A percentile compares a stretch with the other conserved stretches of the same genome.
Conservation (phyloP, 805 yeast genomes). For the Scheffersomyces amazonensis region DNA sequence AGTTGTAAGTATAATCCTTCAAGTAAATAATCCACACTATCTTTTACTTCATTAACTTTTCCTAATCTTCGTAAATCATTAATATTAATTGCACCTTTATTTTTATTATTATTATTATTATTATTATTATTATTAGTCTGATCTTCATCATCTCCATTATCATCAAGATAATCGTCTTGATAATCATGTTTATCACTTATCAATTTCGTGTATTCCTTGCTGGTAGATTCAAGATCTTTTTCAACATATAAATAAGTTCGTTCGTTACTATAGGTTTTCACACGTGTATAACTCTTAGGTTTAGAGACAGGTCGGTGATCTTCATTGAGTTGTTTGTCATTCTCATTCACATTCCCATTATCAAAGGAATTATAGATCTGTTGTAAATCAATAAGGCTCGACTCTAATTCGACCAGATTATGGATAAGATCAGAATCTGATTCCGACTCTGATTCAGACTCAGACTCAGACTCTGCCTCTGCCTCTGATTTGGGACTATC, state of each 20-base stretch:
- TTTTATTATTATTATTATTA: not conserved
- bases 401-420: no score
- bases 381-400: not conserved
- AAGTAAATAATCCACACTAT: slow-evolving; percentile 12
- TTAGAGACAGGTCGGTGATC: not conserved
- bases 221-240: no score
- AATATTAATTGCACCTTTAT: slow-evolving; percentile 8
- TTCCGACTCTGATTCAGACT: not conserved
- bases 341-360: not conserved
- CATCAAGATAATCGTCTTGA: not conserved
- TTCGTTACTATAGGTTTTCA: not conserved
- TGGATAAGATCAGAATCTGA: no score
- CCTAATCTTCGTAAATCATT: slow-evolving; percentile 17
- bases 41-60: slow-evolving; percentile 7
- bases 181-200: slow-evolving; percentile 5
- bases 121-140: not conserved
- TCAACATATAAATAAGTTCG: not conserved
- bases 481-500: not conserved
- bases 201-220: not conserved
- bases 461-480: not conserved
- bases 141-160: slow-evolving; percentile 6
- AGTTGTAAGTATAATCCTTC: slow-evolving; percentile 12
- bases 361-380: not conserved
- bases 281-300: not conserved
- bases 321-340: not conserved